Evolutionary conservation across 1,284 basidiomycete genomes (phyloP).

Genomic region (Singerocomus rubriflavus): DNA sequence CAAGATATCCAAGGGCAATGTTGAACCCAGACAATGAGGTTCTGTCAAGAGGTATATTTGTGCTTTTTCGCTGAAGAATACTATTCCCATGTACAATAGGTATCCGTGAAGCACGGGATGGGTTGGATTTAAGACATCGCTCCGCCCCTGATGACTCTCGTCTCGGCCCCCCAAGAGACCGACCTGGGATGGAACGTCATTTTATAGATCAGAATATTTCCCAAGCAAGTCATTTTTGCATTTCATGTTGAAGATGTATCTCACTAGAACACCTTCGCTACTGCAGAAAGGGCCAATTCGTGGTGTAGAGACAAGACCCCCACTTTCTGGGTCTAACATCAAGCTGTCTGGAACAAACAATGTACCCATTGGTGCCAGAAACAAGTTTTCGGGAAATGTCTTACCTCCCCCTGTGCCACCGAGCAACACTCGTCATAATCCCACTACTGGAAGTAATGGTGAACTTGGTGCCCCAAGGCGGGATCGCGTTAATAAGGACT

Average conservation of each 20-base stretch:
- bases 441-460: constrained; percentile 15
- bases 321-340: constrained; percentile 18
- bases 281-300: constrained; percentile 27
- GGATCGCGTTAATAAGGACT: constrained; percentile 17
- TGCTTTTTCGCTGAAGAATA: neutral
- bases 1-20: constrained; percentile 42
- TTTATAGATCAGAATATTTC: constrained; percentile 16
- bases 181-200: constrained; percentile 21
- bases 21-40: constrained; percentile 26
- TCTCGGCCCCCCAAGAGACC: constrained; percentile 19
- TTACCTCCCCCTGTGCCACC: neutral
- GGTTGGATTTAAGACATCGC: constrained; percentile 20
- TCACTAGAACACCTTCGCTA: neutral
- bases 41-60: constrained; percentile 14
- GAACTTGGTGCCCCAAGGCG: constrained; percentile 22
- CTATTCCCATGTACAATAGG: constrained; percentile 1
- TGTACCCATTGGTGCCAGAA: constrained; percentile 28
- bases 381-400: constrained; percentile 21
- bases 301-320: constrained; percentile 17
- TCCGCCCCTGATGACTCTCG: constrained; percentile 17
- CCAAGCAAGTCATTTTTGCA: constrained; percentile 19
- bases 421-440: neutral
- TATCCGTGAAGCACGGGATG: constrained; percentile 26
- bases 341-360: constrained; percentile 36
- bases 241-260: neutral